These are phyloP conservation scores for Pseudogymnoascus sp. DNA, from an alignment of 2,329 filamentous ascomycete genomes.

Conservation along the genomic window DNA sequence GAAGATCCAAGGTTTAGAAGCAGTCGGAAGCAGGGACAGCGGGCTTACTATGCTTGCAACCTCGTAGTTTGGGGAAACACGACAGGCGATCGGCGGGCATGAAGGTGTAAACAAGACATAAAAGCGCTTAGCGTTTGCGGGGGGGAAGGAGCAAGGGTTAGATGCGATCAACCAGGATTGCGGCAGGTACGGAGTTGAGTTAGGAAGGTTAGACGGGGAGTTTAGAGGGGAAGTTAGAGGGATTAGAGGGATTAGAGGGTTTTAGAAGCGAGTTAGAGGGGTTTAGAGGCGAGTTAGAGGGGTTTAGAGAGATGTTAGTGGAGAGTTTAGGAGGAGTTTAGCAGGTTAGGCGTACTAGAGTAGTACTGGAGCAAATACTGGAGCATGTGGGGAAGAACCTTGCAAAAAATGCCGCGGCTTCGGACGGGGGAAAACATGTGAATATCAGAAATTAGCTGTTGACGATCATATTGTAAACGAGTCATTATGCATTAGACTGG, in stretches of 20 bases:
- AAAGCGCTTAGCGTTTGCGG: conserved; percentile 4
- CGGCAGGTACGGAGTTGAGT: background rate
- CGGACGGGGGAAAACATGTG: background rate
- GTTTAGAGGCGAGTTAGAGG: background rate
- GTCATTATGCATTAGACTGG: background rate
- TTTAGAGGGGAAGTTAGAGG: background rate
- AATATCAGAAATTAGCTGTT: background rate
- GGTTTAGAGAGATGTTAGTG: background rate
- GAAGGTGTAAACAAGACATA: conserved; percentile 5
- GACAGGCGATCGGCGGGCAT: background rate
- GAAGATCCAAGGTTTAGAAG: background rate
- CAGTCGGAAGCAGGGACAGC: background rate
- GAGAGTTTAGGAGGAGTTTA: background rate
- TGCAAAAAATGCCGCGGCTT: conserved; percentile 5
- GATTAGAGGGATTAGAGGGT: background rate
- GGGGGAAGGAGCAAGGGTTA: background rate
- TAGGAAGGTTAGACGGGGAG: background rate
- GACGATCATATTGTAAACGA: background rate
- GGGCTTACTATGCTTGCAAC: background rate
- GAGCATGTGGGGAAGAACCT: conserved; percentile 8
- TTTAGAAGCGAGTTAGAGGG: background rate
- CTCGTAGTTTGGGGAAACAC: background rate
- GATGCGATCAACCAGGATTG: background rate
- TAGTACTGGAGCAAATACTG: background rate
- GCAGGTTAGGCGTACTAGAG: background rate